Evolutionary conservation across 495 filamentous ascomycete species (phyloP).

Genomic region (Oleoguttula mirabilis): DNA sequence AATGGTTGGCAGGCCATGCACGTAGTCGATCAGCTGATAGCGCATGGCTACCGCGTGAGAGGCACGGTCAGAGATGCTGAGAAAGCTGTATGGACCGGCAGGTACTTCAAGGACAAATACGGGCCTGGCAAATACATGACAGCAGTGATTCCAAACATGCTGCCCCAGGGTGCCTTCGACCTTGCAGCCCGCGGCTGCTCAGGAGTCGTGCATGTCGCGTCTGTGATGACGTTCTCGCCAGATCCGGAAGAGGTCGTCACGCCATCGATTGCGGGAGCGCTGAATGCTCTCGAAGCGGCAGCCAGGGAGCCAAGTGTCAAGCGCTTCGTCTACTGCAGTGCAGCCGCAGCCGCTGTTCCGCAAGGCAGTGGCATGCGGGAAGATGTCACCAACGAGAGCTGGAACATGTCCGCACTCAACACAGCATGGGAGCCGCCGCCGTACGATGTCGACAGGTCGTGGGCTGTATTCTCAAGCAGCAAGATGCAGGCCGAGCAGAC

Average conservation of each 20-base stretch:
- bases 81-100: slow-evolving; percentile 33
- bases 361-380: slow-evolving; percentile 21
- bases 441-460: slow-evolving; percentile 23
- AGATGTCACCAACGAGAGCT: slow-evolving; percentile 32
- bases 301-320: slow-evolving; percentile 33
- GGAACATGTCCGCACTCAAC: slow-evolving; percentile 37
- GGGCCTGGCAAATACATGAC: slow-evolving; percentile 32
- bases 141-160: slow-evolving; percentile 32
- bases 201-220: slow-evolving; percentile 15
- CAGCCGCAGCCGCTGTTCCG: slow-evolving; percentile 4
- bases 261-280: slow-evolving; percentile 28
- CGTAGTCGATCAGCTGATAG: slow-evolving; percentile 37
- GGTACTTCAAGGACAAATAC: slow-evolving; percentile 32
- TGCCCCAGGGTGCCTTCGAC: slow-evolving; percentile 30
- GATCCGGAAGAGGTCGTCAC: slow-evolving; percentile 15
- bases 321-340: slow-evolving; percentile 35
- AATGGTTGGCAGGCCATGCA: slow-evolving; percentile 47
- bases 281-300: slow-evolving; percentile 36
- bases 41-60: slow-evolving; percentile 39
- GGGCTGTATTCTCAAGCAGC: slow-evolving; percentile 19
- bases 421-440: slow-evolving; percentile 34
- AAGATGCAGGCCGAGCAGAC: slow-evolving; percentile 20
- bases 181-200: slow-evolving; percentile 24
- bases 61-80: slow-evolving; percentile 37
- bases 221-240: slow-evolving; percentile 7